Evolutionary conservation across 2,329 filamentous ascomycete species (phyloP).

Genomic region (Fusarium tjaetaba): DNA sequence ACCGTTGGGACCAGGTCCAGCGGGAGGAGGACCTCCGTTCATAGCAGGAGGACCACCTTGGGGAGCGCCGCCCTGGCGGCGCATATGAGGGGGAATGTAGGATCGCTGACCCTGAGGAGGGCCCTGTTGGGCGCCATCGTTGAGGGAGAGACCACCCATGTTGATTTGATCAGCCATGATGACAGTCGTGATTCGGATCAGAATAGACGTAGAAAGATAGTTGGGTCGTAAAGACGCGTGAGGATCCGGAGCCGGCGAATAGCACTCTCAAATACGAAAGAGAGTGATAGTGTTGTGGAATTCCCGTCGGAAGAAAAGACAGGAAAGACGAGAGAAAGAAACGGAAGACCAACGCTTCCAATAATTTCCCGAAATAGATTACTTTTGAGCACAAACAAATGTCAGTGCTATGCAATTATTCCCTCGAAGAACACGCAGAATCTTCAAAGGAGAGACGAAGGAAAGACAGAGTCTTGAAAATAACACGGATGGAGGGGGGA

Average conservation of each 20-base stretch:
- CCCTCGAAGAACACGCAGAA: slow-evolving; percentile 56
- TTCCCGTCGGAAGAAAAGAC: slow-evolving; percentile 46
- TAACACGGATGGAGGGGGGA: slow-evolving; percentile 44
- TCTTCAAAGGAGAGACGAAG: slow-evolving; percentile 60
- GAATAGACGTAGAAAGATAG: slow-evolving; percentile 31
- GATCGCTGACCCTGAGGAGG: slow-evolving; percentile 61
- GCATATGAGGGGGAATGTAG: slow-evolving; percentile 89
- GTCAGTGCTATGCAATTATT: slow-evolving; percentile 48
- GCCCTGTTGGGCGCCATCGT: slow-evolving; percentile 48
- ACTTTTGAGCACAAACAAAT: slow-evolving; percentile 45
- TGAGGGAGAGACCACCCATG: slow-evolving; percentile 79
- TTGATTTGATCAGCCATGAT: slow-evolving; percentile 87
- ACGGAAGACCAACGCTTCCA: slow-evolving; percentile 48
- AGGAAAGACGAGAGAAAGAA: slow-evolving; percentile 47
- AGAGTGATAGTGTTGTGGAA: slow-evolving; percentile 40
- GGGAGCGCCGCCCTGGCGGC: slow-evolving; percentile 53
- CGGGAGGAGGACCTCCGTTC: slow-evolving; percentile 31
- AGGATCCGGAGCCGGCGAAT: slow-evolving; percentile 30
- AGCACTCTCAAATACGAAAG: slow-evolving; percentile 43
- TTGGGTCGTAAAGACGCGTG: slow-evolving; percentile 36
- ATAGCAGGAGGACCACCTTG: slow-evolving; percentile 22
- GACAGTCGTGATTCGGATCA: slow-evolving; percentile 44
- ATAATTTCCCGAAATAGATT: slow-evolving; percentile 48
- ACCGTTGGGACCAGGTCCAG: slow-evolving; percentile 52
- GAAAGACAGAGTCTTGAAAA: slow-evolving; percentile 50